phyloP scores from a whole-genome alignment of 345 rosid species.

The Moricandia moricandioides region DNA sequence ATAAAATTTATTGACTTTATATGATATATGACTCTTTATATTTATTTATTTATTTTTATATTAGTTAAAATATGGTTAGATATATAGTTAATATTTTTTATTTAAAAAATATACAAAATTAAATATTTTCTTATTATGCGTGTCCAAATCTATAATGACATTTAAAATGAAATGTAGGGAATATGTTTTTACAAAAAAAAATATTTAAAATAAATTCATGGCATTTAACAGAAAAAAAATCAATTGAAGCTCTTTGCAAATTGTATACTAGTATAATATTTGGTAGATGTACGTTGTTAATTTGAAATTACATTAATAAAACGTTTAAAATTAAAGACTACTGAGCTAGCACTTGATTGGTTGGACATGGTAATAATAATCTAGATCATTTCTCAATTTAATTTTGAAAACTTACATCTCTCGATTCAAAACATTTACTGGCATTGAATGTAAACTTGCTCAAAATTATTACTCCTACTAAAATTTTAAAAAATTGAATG shows the following conservation, averaged over 20 bases:
- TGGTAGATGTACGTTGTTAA: not conserved
- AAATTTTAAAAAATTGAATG: not conserved
- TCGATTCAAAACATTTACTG: not conserved
- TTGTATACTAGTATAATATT: not conserved
- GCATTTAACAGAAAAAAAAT: not conserved
- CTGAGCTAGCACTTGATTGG: not conserved
- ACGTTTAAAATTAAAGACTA: not conserved
- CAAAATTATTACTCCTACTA: not conserved
- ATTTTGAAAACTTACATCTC: not conserved
- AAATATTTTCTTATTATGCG: no score
- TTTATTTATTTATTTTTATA: no score
- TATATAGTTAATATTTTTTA: no score
- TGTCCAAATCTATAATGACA: no score
- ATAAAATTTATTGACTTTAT: no score
- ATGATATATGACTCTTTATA: no score
- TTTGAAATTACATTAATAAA: not conserved
- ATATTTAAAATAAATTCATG: not conserved
- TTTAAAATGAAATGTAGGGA: no score
- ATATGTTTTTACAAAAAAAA: not conserved
- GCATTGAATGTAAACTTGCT: constrained; percentile 10
- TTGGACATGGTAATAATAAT: not conserved
- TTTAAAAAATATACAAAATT: no score
- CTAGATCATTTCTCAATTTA: not conserved
- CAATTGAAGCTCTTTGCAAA: not conserved
- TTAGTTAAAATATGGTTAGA: no score